A percentile compares a stretch with the other conserved stretches of the same genome.
These are phyloP conservation scores for Cyclotella cryptica DNA, from an alignment of 108 stramenopile genomes.

Conservation along the genomic window DNA sequence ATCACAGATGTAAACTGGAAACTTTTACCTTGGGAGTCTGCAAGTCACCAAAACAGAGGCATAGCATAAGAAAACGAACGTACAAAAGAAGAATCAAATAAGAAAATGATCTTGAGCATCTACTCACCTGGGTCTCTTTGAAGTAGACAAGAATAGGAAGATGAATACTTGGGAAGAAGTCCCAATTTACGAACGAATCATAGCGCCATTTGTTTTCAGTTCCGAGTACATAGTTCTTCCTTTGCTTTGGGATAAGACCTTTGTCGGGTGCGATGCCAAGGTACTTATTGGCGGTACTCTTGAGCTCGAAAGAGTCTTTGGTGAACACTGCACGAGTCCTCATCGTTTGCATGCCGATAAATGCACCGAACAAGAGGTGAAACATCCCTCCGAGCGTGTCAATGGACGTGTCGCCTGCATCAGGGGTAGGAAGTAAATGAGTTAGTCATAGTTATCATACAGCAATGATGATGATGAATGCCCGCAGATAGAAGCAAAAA, in stretches of 20 bases:
- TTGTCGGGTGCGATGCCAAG: conserved; percentile 42
- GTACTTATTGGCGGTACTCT: conserved; percentile 43
- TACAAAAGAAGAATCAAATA: background rate
- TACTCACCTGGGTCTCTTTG: conserved; percentile 45
- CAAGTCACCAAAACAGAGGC: background rate
- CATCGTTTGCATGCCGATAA: conserved; percentile 56
- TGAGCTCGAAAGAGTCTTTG: conserved; percentile 49
- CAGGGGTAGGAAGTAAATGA: background rate
- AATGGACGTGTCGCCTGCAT: conserved; percentile 21
- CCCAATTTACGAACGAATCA: conserved; percentile 52
- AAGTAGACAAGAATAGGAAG: conserved; percentile 63
- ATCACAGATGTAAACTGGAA: background rate
- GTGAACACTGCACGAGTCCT: conserved; percentile 48
- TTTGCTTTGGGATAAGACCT: conserved; percentile 40
- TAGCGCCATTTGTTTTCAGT: conserved; percentile 48
- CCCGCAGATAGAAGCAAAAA: background rate
- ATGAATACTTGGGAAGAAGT: conserved; percentile 51
- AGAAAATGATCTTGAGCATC: background rate
- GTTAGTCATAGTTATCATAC: background rate
- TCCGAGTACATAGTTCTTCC: conserved; percentile 51
- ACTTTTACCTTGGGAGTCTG: conserved; percentile 45
- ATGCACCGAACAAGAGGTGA: conserved; percentile 49
- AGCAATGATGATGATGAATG: background rate
- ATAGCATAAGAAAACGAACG: background rate
- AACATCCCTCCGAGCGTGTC: conserved; percentile 48